A percentile compares a stretch with the other conserved stretches of the same genome.
Conservation (phyloP, 2,329 filamentous ascomycete species). For the Ophiostoma pallidulum region DNA sequence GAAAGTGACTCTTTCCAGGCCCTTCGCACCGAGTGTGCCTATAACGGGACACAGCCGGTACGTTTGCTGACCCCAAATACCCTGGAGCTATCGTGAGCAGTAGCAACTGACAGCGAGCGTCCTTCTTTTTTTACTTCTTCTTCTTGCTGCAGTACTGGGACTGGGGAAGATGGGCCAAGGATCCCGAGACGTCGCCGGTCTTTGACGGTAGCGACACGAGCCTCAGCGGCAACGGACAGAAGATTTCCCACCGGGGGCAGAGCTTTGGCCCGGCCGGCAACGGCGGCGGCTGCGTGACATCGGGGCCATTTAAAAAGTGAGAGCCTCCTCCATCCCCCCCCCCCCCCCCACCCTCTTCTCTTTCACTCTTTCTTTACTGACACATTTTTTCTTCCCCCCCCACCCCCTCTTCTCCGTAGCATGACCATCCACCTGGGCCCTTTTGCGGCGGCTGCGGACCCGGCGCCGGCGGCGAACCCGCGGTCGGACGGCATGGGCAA, state of each 20-base stretch:
- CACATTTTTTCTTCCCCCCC: not conserved
- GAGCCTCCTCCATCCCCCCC: not conserved
- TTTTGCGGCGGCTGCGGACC: conserved; percentile 20
- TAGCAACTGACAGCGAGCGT: too few species aligned
- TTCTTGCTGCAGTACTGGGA: conserved; percentile 33
- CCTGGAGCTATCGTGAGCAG: too few species aligned
- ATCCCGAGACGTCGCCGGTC: conserved; percentile 39
- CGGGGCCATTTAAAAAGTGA: conserved; percentile 34
- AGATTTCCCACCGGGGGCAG: conserved; percentile 21
- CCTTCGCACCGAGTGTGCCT: conserved; percentile 29
- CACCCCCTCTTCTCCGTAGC: conserved; percentile 4
- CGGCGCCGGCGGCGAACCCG: conserved; percentile 23
- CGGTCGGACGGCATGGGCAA: conserved; percentile 27
- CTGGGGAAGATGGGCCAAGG: conserved; percentile 37
- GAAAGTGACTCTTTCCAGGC: not conserved
- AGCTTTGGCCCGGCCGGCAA: conserved; percentile 33
- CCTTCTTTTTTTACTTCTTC: not conserved
- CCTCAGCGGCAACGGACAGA: conserved; percentile 38
- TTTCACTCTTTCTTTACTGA: not conserved
- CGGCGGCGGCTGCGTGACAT: conserved; percentile 44
- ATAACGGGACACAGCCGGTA: conserved; percentile 29
- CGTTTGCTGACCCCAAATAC: too few species aligned
- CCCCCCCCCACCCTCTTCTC: not conserved
- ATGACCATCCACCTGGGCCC: conserved; percentile 25
- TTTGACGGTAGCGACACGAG: conserved; percentile 46